phyloP scores from a whole-genome alignment of 495 filamentous ascomycete species.

The Penicillium riverlandense region DNA sequence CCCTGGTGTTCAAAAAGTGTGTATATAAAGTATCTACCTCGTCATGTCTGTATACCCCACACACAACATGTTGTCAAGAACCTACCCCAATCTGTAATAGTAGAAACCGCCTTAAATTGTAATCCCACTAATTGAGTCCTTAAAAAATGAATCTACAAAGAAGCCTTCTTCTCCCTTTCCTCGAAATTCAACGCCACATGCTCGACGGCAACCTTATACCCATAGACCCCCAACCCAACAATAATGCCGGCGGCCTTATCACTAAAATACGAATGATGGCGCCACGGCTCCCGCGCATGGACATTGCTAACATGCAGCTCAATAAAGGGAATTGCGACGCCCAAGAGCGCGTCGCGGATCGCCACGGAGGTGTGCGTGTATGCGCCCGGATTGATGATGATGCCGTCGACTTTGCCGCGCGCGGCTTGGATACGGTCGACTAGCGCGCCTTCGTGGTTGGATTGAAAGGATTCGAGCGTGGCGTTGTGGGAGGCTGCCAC shows the following conservation, averaged over 20 bases:
- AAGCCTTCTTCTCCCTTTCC: constrained; percentile 25
- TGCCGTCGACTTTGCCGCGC: constrained; percentile 44
- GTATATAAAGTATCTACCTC: too few relatives aligned
- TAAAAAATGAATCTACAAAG: neutral
- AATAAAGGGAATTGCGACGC: constrained; percentile 59
- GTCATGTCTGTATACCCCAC: too few relatives aligned
- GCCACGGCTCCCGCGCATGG: constrained; percentile 55
- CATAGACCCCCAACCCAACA: constrained; percentile 59
- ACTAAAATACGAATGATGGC: constrained; percentile 59
- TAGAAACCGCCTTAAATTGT: too few relatives aligned
- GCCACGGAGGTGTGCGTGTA: constrained; percentile 64
- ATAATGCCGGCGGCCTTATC: constrained; percentile 66
- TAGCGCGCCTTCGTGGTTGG: constrained; percentile 60
- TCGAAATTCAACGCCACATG: constrained; percentile 45
- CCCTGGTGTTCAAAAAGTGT: too few relatives aligned
- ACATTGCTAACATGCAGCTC: constrained; percentile 67
- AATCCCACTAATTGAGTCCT: too few relatives aligned
- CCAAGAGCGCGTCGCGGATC: constrained; percentile 59
- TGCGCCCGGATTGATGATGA: constrained; percentile 65
- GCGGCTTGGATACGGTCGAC: constrained; percentile 53
- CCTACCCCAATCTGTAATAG: too few relatives aligned
- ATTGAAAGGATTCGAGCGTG: constrained; percentile 50
- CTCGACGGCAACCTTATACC: constrained; percentile 63
- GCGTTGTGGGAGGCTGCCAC: constrained; percentile 36
- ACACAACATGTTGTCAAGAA: too few relatives aligned